phyloP scores from a whole-genome alignment of 1,284 basidiomycete species.

The Caloboletus firmus region DNA sequence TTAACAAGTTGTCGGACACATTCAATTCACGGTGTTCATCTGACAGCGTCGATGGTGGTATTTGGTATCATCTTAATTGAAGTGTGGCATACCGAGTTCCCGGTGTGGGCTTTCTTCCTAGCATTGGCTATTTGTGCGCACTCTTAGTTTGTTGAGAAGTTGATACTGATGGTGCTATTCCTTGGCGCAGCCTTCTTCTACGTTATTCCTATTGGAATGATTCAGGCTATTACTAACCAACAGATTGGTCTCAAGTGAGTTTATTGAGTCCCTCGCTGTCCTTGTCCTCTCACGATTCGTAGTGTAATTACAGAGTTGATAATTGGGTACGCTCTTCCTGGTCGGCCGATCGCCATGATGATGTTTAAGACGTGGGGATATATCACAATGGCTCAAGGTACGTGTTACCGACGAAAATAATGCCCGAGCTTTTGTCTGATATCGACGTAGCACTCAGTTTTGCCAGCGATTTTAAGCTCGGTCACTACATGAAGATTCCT shows the following conservation, averaged over 20 bases:
- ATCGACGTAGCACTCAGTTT: constrained; percentile 36
- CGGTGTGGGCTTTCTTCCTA: constrained; percentile 53
- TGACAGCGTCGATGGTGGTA: constrained; percentile 45
- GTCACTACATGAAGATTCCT: constrained; percentile 55
- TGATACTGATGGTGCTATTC: neutral
- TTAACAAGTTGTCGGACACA: neutral
- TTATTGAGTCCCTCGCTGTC: neutral
- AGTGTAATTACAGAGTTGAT: constrained; percentile 49
- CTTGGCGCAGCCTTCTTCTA: constrained; percentile 42
- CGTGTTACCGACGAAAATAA: neutral
- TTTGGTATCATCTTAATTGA: constrained; percentile 59
- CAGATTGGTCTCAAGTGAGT: constrained; percentile 46
- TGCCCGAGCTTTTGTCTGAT: neutral
- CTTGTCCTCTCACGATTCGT: neutral
- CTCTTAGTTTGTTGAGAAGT: neutral
- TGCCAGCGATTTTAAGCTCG: constrained; percentile 47
- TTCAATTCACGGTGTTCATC: neutral
- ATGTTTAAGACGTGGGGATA: constrained; percentile 46
- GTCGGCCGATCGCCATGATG: constrained; percentile 49
- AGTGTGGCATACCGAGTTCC: constrained; percentile 57
- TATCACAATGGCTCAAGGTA: constrained; percentile 40
- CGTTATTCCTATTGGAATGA: constrained; percentile 53
- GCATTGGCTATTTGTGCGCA: constrained; percentile 35
- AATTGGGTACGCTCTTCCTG: constrained; percentile 45
- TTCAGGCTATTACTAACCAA: constrained; percentile 41